Percentiles rank a stretch among this genome's conserved stretches.
phyloP scores from a whole-genome alignment of 257 asterid genomes.

The Leonotis leonurus region DNA sequence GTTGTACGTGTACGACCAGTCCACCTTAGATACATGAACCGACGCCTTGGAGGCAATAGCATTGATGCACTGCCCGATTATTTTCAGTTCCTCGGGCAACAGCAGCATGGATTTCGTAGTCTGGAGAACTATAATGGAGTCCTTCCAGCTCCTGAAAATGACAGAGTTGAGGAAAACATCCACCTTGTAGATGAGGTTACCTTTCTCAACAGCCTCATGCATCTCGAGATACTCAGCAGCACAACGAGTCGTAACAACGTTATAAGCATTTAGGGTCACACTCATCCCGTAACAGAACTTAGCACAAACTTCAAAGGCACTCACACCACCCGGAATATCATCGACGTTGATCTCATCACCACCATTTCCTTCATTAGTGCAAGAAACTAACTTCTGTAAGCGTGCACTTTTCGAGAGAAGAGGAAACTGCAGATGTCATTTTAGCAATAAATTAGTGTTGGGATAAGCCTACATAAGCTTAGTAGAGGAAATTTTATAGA shows the following conservation, averaged over 20 bases:
- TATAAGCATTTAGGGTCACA: slow-evolving; percentile 77
- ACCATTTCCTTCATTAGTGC: slow-evolving; percentile 42
- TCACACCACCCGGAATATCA: slow-evolving; percentile 83
- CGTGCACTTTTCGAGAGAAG: slow-evolving; percentile 78
- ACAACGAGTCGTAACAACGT: slow-evolving; percentile 67
- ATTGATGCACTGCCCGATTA: slow-evolving; percentile 62
- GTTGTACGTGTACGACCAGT: slow-evolving; percentile 85
- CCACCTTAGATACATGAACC: slow-evolving; percentile 65
- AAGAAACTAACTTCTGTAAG: slow-evolving; percentile 64
- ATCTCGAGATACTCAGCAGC: slow-evolving; percentile 93
- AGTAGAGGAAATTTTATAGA: not conserved
- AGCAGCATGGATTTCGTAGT: slow-evolving; percentile 47
- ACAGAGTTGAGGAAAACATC: slow-evolving; percentile 82
- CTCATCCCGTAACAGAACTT: slow-evolving; percentile 93
- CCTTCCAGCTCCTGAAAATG: slow-evolving; percentile 91
- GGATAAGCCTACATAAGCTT: not conserved
- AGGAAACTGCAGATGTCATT: slow-evolving; percentile 56
- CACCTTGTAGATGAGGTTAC: slow-evolving; percentile 76
- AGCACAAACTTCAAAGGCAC: slow-evolving; percentile 78
- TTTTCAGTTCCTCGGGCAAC: slow-evolving; percentile 65
- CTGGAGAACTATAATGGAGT: slow-evolving; percentile 85
- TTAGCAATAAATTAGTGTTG: slow-evolving; percentile 14
- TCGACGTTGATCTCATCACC: slow-evolving; percentile 53
- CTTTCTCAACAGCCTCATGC: slow-evolving; percentile 76
- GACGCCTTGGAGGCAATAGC: slow-evolving; percentile 80